Percentiles rank a stretch among this genome's conserved stretches.
phyloP scores from a whole-genome alignment of 257 asterid species.

The Solanum gandarillasii region DNA sequence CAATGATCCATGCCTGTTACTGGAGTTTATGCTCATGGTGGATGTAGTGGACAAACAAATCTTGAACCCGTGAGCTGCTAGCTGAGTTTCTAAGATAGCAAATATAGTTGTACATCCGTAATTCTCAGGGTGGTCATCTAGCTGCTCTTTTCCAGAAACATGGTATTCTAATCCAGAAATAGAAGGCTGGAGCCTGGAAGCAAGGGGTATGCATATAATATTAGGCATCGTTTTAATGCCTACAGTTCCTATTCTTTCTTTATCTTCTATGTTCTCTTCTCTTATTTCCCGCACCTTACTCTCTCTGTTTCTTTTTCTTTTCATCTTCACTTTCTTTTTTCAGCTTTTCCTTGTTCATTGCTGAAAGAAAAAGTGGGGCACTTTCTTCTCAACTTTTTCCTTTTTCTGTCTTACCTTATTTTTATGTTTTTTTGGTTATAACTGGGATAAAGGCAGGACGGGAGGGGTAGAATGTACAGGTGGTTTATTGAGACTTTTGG shows the following conservation, averaged over 20 bases:
- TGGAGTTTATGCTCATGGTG: slow-evolving; percentile 12
- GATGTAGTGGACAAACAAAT: slow-evolving; percentile 1
- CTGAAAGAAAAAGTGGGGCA: background rate
- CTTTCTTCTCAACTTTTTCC: background rate
- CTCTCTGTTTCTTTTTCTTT: background rate
- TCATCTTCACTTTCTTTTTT: background rate
- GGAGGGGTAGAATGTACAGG: background rate
- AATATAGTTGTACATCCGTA: background rate
- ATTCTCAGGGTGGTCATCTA: background rate
- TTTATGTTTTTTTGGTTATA: background rate
- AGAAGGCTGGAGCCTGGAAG: background rate
- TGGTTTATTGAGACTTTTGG: background rate
- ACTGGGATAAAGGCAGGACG: no score
- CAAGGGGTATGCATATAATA: background rate
- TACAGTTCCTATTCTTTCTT: background rate
- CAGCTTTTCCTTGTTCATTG: background rate
- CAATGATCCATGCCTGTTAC: slow-evolving; percentile 25
- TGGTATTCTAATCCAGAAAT: background rate
- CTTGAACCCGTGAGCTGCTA: background rate
- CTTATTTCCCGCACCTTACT: background rate
- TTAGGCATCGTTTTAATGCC: background rate
- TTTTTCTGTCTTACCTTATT: background rate
- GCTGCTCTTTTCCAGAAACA: background rate
- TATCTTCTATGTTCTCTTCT: background rate
- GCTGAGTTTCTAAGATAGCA: background rate